Conservation (phyloP, 441 rosid genomes). For the Heliophila coronopifolia region DNA sequence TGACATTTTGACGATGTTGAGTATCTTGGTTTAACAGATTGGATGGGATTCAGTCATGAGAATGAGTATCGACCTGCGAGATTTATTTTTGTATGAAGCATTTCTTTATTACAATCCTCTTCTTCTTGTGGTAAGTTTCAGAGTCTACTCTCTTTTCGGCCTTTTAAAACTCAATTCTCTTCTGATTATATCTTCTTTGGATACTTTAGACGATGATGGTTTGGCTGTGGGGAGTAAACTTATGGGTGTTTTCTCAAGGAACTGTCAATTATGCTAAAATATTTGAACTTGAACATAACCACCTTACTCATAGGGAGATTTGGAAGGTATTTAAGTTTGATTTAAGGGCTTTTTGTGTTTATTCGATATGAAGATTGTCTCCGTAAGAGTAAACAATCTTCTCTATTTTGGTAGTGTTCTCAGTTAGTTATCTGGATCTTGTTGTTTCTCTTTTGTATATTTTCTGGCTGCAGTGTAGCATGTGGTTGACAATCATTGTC, state of each 20-base stretch:
- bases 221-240: conserved; percentile 63
- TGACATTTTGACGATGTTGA: background rate
- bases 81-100: conserved; percentile 62
- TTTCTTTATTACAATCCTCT: conserved; percentile 74
- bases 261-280: conserved; percentile 52
- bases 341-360: background rate
- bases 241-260: conserved; percentile 66
- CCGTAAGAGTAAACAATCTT: background rate
- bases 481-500: conserved; percentile 68
- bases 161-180: conserved; percentile 3
- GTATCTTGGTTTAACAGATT: conserved; percentile 33
- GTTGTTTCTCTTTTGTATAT: conserved; percentile 1
- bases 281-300: conserved; percentile 58
- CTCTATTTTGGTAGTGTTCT: background rate
- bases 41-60: conserved; percentile 84
- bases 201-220: conserved; percentile 64
- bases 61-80: conserved; percentile 59
- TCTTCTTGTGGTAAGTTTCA: conserved; percentile 61
- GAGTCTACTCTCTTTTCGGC: background rate
- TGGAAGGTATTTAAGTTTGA: conserved; percentile 44
- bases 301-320: conserved; percentile 56
- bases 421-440: conserved; percentile 4
- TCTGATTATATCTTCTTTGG: conserved; percentile 4
- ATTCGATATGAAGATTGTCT: background rate
- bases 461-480: conserved; percentile 58